These are phyloP conservation scores for Zalaria obscura DNA, from an alignment of 2,329 filamentous ascomycete species.

Conservation along the genomic window DNA sequence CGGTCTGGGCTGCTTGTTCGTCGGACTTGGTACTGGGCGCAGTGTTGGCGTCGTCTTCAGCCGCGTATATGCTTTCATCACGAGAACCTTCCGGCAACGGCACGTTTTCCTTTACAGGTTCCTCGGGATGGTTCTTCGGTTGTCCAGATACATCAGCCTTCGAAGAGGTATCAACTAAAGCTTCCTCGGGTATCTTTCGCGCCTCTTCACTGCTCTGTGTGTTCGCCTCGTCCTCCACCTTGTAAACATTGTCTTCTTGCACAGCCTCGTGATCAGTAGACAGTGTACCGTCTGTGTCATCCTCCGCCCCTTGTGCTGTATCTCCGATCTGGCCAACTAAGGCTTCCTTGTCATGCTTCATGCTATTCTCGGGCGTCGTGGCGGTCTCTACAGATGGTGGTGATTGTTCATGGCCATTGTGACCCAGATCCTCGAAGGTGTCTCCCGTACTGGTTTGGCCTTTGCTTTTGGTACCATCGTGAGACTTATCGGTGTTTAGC, in stretches of 20 bases:
- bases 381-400: too few species aligned
- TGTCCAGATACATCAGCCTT: background rate
- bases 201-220: background rate
- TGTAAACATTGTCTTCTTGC: background rate
- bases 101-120: background rate
- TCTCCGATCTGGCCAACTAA: too few species aligned
- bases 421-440: too few species aligned
- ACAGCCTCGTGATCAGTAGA: background rate
- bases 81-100: background rate
- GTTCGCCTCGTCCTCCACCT: background rate
- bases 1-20: background rate
- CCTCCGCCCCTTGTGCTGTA: too few species aligned
- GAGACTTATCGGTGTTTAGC: too few species aligned
- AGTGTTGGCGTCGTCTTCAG: background rate
- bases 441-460: too few species aligned
- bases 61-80: background rate
- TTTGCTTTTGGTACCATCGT: too few species aligned
- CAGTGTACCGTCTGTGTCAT: constrained; percentile 21
- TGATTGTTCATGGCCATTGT: too few species aligned
- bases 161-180: background rate
- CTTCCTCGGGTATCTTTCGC: background rate
- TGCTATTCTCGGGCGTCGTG: too few species aligned
- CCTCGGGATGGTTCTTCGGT: constrained; percentile 1
- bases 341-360: too few species aligned
- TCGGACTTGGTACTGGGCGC: background rate